Evolutionary conservation across 163 green algal genomes (phyloP).

Genomic region (Chlamydomonas reinhardtii): DNA sequence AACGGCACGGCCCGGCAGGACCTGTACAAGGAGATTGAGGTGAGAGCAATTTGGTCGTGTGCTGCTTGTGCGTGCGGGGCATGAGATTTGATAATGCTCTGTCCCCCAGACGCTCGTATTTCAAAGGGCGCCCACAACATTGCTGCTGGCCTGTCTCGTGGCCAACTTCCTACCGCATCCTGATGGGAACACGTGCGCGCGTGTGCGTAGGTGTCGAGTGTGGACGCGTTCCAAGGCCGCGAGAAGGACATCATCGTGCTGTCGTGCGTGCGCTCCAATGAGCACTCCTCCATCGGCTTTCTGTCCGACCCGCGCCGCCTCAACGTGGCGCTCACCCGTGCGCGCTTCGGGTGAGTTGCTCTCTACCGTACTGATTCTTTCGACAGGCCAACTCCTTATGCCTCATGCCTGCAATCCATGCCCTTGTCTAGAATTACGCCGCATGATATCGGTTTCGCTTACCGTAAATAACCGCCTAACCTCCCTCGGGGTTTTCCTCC

Average conservation of each 20-base stretch:
- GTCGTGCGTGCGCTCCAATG: conserved; percentile 96
- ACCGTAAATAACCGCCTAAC: too few relatives aligned
- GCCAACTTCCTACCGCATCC: too few relatives aligned
- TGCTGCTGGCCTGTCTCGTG: not conserved
- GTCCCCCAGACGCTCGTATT: too few relatives aligned
- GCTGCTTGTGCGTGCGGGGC: not conserved
- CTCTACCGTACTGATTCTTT: too few relatives aligned
- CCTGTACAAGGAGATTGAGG: conserved; percentile 92
- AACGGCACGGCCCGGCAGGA: conserved; percentile 82
- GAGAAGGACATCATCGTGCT: conserved; percentile 99
- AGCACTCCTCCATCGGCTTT: conserved; percentile 95
- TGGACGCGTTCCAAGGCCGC: conserved; percentile 94
- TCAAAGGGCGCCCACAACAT: too few relatives aligned
- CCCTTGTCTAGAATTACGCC: too few relatives aligned
- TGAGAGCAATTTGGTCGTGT: too few relatives aligned
- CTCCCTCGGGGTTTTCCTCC: too few relatives aligned
- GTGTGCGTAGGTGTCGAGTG: conserved; percentile 65
- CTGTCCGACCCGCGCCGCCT: conserved; percentile 91
- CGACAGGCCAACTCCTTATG: too few relatives aligned
- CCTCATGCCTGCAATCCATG: too few relatives aligned
- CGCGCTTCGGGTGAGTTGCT: conserved; percentile 69
- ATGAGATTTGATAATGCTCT: too few relatives aligned
- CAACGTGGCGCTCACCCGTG: conserved; percentile 96
- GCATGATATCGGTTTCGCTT: too few relatives aligned
- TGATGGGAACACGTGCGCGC: not conserved